These are phyloP conservation scores for Penicillium sumatraense DNA, from an alignment of 2,329 filamentous ascomycete genomes.

Conservation along the genomic window DNA sequence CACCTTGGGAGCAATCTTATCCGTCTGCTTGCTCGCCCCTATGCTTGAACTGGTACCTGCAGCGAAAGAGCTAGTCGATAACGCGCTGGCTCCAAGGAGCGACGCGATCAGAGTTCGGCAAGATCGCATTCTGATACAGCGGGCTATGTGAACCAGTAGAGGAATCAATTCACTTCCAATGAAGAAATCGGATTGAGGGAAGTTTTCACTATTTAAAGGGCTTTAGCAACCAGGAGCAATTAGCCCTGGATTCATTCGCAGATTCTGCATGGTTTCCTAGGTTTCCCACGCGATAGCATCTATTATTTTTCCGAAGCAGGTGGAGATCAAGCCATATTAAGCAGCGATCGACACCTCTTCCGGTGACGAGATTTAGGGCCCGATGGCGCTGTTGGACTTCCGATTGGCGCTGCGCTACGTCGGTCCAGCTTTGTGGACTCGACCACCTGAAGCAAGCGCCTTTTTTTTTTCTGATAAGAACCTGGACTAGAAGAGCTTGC, in stretches of 20 bases:
- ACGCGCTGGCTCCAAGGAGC: slow-evolving; percentile 16
- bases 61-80: slow-evolving; percentile 4
- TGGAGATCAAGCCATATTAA: slow-evolving; percentile 12
- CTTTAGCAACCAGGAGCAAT: not conserved
- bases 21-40: no score
- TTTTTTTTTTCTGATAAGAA: not conserved
- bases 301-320: not conserved
- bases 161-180: no score
- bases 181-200: not conserved
- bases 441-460: slow-evolving; percentile 1
- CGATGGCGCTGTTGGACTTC: slow-evolving; percentile 1
- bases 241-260: not conserved
- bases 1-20: slow-evolving; percentile 43
- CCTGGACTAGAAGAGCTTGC: not conserved
- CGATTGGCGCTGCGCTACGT: slow-evolving; percentile 21
- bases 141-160: not conserved
- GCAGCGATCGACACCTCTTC: slow-evolving; percentile 12
- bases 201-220: not conserved
- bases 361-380: slow-evolving; percentile 5
- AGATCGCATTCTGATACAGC: slow-evolving; percentile 14
- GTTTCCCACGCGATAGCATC: not conserved
- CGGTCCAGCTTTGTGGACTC: slow-evolving; percentile 14
- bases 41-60: no score
- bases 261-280: not conserved
- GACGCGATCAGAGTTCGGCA: slow-evolving; percentile 14